Conservation (phyloP, 2,329 filamentous ascomycete species). For the Neofusicoccum sp. region DNA sequence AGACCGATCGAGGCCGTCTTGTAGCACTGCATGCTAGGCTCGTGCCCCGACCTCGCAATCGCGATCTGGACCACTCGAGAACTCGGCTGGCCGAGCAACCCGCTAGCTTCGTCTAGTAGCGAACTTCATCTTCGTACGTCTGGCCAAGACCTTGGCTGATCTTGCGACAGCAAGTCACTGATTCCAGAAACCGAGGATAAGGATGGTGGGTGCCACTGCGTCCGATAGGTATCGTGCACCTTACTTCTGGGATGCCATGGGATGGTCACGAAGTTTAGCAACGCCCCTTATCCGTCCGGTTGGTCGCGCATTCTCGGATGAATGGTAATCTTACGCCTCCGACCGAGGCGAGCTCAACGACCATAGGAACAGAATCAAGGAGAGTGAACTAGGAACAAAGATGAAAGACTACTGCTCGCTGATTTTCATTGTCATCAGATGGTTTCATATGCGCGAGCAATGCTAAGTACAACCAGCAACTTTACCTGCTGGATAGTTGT, state of each 20-base stretch:
- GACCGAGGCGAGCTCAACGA: no score
- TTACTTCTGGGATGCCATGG: not conserved
- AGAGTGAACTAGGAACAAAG: no score
- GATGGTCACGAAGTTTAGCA: no score
- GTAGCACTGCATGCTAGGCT: slow-evolving; percentile 8
- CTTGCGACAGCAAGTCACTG: not conserved
- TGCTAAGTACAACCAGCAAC: no score
- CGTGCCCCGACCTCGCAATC: not conserved
- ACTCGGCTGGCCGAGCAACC: not conserved
- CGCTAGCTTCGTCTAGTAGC: not conserved
- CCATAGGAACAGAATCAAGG: no score
- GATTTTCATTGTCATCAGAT: no score
- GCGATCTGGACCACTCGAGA: not conserved
- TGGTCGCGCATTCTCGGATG: no score
- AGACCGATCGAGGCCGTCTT: not conserved
- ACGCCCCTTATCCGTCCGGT: no score
- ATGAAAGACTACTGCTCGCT: no score
- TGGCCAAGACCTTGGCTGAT: slow-evolving; percentile 13
- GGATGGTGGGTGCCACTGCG: not conserved
- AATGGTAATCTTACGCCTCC: no score
- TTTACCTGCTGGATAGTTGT: no score
- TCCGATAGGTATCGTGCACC: not conserved
- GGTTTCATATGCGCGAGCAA: no score
- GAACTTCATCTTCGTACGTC: slow-evolving; percentile 3
- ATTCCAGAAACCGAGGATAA: not conserved